Evolutionary conservation across 805 yeast genomes (phyloP).

Genomic region (Lachancea quebecensis): DNA sequence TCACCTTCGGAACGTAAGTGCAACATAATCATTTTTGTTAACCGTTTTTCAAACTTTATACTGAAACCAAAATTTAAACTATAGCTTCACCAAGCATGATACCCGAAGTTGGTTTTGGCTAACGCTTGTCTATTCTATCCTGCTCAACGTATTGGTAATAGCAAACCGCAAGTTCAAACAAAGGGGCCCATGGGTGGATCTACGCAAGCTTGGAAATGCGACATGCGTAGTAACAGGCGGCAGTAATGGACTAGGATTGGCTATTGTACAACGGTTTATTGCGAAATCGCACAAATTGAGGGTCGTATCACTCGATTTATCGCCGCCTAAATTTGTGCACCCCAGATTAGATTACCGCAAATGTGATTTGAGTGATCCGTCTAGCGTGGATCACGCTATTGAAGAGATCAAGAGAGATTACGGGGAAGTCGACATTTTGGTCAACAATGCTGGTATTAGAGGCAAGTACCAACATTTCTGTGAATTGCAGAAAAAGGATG

Average conservation of each 20-base stretch:
- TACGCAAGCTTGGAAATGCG: neutral
- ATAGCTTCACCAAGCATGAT: no score
- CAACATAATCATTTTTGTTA: neutral
- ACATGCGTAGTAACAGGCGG: conserved; percentile 34
- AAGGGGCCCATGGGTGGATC: conserved; percentile 4
- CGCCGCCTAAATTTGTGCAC: conserved; percentile 4
- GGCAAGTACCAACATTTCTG: conserved; percentile 43
- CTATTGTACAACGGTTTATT: conserved; percentile 19
- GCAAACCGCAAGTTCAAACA: neutral
- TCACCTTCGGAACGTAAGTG: conserved; percentile 9
- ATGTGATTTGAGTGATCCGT: conserved; percentile 61
- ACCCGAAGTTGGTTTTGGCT: neutral
- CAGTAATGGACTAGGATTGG: conserved; percentile 33
- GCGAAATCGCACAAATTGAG: conserved; percentile 16
- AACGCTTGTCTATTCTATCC: neutral
- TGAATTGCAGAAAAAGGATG: conserved; percentile 45
- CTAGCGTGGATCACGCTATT: conserved; percentile 37
- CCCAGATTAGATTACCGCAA: conserved; percentile 38
- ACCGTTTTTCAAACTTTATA: no score
- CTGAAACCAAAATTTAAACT: no score
- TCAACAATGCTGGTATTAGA: conserved; percentile 81
- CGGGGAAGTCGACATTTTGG: conserved; percentile 46
- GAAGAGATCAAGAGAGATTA: conserved; percentile 36
- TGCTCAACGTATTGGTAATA: neutral
- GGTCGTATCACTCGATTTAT: conserved; percentile 25